Conservation (phyloP, 768 basidiomycete species). For the Exidia glandulosa region DNA sequence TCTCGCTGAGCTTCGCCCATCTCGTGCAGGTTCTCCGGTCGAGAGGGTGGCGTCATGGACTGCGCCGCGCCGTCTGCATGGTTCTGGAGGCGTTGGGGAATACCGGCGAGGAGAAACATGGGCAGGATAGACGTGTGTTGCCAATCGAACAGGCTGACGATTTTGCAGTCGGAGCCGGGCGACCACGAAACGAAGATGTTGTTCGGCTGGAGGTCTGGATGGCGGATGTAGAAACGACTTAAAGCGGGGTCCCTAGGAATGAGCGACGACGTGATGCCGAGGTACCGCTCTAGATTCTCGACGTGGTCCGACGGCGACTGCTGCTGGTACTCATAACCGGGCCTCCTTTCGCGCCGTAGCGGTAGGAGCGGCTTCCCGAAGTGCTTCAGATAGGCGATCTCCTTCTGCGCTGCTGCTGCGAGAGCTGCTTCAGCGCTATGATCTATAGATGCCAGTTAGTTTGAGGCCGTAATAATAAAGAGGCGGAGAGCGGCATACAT, state of each 20-base stretch:
- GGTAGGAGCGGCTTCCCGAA: slow-evolving; percentile 40
- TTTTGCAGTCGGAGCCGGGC: slow-evolving; percentile 28
- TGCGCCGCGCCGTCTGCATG: slow-evolving; percentile 31
- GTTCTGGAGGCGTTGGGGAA: slow-evolving; percentile 37
- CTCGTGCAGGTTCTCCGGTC: slow-evolving; percentile 32
- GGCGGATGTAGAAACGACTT: slow-evolving; percentile 36
- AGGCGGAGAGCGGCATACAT: slow-evolving; percentile 31
- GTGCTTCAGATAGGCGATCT: slow-evolving; percentile 34
- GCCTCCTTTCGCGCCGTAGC: slow-evolving; percentile 31
- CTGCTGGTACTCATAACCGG: slow-evolving; percentile 32
- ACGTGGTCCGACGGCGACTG: slow-evolving; percentile 34
- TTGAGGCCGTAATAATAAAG: slow-evolving; percentile 14
- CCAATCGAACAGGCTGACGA: slow-evolving; percentile 41
- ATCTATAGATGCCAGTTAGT: slow-evolving; percentile 30
- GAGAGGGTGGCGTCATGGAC: slow-evolving; percentile 27
- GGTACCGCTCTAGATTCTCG: slow-evolving; percentile 38
- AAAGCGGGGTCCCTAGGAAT: slow-evolving; percentile 29
- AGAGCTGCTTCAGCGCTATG: slow-evolving; percentile 32
- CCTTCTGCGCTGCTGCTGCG: slow-evolving; percentile 31
- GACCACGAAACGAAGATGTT: slow-evolving; percentile 39
- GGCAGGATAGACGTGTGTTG: slow-evolving; percentile 46
- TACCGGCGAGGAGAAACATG: slow-evolving; percentile 35
- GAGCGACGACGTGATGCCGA: slow-evolving; percentile 37
- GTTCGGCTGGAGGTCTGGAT: slow-evolving; percentile 29
- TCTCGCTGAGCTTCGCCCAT: slow-evolving; percentile 27